Evolutionary conservation across 768 basidiomycete genomes (phyloP), one percentile per base, ranked within the genome.

Genomic region (Pleurotus salmoneostramineus): DNA sequence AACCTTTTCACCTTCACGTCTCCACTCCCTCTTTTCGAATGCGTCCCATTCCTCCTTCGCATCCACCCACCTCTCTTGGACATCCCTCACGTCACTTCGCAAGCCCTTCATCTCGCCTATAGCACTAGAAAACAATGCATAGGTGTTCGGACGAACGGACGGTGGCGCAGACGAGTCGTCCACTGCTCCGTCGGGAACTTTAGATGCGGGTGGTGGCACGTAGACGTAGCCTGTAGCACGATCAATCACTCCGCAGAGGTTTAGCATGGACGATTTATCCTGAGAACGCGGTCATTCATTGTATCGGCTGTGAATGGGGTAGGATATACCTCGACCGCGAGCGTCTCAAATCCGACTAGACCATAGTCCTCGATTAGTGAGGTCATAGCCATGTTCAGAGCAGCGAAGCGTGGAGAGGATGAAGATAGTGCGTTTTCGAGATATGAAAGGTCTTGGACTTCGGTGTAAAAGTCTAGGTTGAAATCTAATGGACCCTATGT

Each of bases 381-480:
- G 58, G 93, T 89, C 67, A 98, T 87, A 0, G 91, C 89, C 80
- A 89, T 85, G 69, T 98, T 98, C 46, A 99, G 73, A 6, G 86
- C 85, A 0, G 81, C 74, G 64, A 85, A 97, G 40, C 86, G 85
- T 1, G 88, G 84, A 1, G 81, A 72, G 0, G 89, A 81, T 0
- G 83, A 68, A 0, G 84, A 77, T 12, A 98, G 82, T 0, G 84
- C 74, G 61, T 87, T 88, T 62, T 92, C 84, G 17, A 99, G 83
- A 69, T 98, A 88, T 1, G 89, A 88, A 0, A 99, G 79, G 67
- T 99, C 96, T 71, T 97, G 95, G 0, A 97, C 97, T 72, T 99
- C 95, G 43, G 97, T 98, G 71, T 98, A 98, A 70, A 91, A 99
- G 62, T 94, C 92, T 32, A 99, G 87, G 66, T 96, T 97, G 77